A percentile compares a stretch with the other conserved stretches of the same genome.
phyloP scores from a whole-genome alignment of 768 basidiomycete genomes.

The Tylopilus rubrobrunneus region DNA sequence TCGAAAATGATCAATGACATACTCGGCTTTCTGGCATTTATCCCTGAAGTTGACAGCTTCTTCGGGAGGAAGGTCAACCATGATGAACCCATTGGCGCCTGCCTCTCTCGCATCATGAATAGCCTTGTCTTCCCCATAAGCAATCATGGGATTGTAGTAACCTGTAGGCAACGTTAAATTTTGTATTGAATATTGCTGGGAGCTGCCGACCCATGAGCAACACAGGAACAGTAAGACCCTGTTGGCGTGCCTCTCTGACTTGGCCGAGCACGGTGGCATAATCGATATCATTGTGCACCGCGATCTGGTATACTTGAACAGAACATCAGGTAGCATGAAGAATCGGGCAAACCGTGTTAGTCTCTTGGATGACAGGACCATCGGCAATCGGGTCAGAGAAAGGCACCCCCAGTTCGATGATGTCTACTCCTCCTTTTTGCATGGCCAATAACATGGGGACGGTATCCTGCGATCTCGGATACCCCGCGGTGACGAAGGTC shows the following conservation, averaged over 20 bases:
- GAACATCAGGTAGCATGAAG: not conserved
- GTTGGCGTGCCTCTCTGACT: slow-evolving; percentile 71
- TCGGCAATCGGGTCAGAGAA: slow-evolving; percentile 92
- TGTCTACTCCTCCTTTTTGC: slow-evolving; percentile 89
- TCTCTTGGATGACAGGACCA: slow-evolving; percentile 88
- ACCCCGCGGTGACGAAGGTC: slow-evolving; percentile 95
- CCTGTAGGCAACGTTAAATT: slow-evolving; percentile 42
- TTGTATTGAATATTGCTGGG: not conserved
- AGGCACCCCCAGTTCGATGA: slow-evolving; percentile 87
- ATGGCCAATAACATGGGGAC: slow-evolving; percentile 87
- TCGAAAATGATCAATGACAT: slow-evolving; percentile 29
- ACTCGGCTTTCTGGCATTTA: slow-evolving; percentile 81
- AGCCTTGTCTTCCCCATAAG: slow-evolving; percentile 93
- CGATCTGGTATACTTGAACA: slow-evolving; percentile 52
- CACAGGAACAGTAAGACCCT: slow-evolving; percentile 82
- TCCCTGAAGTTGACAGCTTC: slow-evolving; percentile 89
- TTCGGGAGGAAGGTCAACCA: slow-evolving; percentile 97
- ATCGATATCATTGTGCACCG: slow-evolving; percentile 76
- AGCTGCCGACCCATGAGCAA: slow-evolving; percentile 37
- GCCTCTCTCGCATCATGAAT: slow-evolving; percentile 86
- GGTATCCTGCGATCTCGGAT: slow-evolving; percentile 73
- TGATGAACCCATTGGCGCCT: slow-evolving; percentile 95
- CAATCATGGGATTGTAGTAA: slow-evolving; percentile 95
- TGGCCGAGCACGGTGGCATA: slow-evolving; percentile 72
- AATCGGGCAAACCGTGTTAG: slow-evolving; percentile 63